Conservation (phyloP, 352 stramenopile species). For the Globisporangium takayamanum region DNA sequence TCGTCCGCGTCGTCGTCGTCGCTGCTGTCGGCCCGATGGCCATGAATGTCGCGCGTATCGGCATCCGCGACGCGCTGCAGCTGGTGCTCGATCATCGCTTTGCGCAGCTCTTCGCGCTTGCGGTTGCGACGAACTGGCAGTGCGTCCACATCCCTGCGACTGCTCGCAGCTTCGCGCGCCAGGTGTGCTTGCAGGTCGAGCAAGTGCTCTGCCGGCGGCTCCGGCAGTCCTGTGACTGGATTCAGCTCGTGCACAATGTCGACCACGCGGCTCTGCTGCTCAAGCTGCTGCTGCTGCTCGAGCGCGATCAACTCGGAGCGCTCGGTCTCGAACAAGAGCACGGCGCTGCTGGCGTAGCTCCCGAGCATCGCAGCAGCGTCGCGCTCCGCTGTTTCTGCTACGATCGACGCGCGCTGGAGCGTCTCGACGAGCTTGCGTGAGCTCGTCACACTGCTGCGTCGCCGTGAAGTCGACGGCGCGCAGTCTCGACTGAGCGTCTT, state of each 20-base stretch:
- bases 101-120: slow-evolving; percentile 25
- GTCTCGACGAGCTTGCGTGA: slow-evolving; percentile 36
- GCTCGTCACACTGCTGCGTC: slow-evolving; percentile 39
- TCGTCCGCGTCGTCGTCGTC: background rate
- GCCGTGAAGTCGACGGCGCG: background rate
- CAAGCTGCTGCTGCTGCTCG: slow-evolving; percentile 6
- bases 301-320: slow-evolving; percentile 16
- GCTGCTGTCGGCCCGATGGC: background rate
- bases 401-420: slow-evolving; percentile 27
- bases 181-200: slow-evolving; percentile 10
- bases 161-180: background rate
- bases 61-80: slow-evolving; percentile 4
- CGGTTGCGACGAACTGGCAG: slow-evolving; percentile 7
- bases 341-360: slow-evolving; percentile 36
- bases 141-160: background rate
- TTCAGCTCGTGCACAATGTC: slow-evolving; percentile 25
- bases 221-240: slow-evolving; percentile 28
- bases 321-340: slow-evolving; percentile 49
- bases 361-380: slow-evolving; percentile 35
- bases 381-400: slow-evolving; percentile 21
- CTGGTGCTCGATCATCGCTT: slow-evolving; percentile 21
- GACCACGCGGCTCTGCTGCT: slow-evolving; percentile 7
- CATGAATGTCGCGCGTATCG: background rate
- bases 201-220: slow-evolving; percentile 32
- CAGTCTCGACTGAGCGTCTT: background rate